Base-by-base conservation (phyloP, 2,329 filamentous ascomycete genomes). In the Aspergillus cejpii region DNA sequence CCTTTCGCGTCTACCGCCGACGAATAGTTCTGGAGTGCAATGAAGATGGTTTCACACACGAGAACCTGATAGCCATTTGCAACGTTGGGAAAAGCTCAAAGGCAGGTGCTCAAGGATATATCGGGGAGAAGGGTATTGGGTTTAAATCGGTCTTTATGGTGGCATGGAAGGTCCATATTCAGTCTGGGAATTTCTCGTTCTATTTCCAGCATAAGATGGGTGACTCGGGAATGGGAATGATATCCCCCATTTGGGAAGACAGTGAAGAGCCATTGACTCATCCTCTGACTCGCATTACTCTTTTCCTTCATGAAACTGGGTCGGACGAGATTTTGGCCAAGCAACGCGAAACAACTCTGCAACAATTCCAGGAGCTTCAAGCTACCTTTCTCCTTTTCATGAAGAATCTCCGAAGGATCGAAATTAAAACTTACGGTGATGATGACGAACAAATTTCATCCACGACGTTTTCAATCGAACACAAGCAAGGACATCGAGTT, bases 21-120 rank as follows among this genome's bases (percentile, higher is more conserved):
- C 38, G 44, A 19, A 48, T 77, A 0, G 57, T 63, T 3, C 57
- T 65, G 0, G 53, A 64, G 24, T 76, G 29, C 17, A 69, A 69
- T 28, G 66, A 69, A 43, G 56, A 77, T 43, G 67, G 67, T 0
- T 71, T 70, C 45, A 59, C 48, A 4, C 33, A 58, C n/a, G 47
- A 44, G 2, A 57, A 71, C 41, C 49, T 70, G 12, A 40, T 53
- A 24, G 59, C 68, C 1, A 67, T 71, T 1, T 71, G 66, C 47
- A 51, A 43, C 5, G 62, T 59, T 14, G 61, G 61, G 2, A 43
- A 60, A 31, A 70, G 66, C 48, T 63, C 64, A 0, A 70, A 70
- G 46, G 55, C 53, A 11, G 27, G 55, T 42, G 28, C 52, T 2
- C 46, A 56, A 1, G 36, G 23, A 3, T 54, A 52, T 40, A 56